These are phyloP conservation scores for Myxozyma mucilagina DNA, from an alignment of 805 yeast genomes.

Conservation along the genomic window DNA sequence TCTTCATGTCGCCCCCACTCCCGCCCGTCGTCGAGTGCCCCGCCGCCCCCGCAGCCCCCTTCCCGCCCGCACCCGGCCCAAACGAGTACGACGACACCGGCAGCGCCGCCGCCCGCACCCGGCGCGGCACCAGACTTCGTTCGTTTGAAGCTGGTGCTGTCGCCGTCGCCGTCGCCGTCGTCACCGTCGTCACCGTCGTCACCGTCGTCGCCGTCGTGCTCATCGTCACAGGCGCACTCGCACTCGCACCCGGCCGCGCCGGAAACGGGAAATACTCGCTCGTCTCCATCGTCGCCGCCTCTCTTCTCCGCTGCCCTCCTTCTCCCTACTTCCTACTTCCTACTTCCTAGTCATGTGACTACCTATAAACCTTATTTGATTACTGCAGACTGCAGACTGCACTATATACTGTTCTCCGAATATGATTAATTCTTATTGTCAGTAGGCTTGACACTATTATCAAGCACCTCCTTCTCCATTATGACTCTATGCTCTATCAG, in stretches of 20 bases:
- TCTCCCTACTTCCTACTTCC: background rate
- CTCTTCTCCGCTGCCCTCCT: background rate
- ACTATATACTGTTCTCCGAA: too few species aligned
- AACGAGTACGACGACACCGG: background rate
- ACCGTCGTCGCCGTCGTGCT: too few species aligned
- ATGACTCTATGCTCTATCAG: too few species aligned
- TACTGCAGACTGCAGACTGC: too few species aligned
- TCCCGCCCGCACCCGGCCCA: background rate
- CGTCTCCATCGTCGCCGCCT: conserved; percentile 3
- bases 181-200: background rate
- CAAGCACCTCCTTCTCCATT: too few species aligned
- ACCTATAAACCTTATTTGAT: too few species aligned
- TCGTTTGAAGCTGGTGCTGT: background rate
- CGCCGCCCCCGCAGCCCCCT: too few species aligned
- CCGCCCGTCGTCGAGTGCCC: too few species aligned
- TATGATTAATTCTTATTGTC: too few species aligned
- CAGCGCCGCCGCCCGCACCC: background rate
- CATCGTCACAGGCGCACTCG: background rate
- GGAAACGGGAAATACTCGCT: conserved; percentile 29
- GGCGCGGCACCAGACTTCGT: conserved; percentile 3
- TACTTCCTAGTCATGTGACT: background rate
- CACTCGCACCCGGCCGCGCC: conserved; percentile 13
- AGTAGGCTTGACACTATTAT: too few species aligned
- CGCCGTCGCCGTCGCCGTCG: background rate
- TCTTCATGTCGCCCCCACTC: too few species aligned